Base-by-base conservation (phyloP, 2,329 filamentous ascomycete genomes). In the Sclerotinia trifoliorum region DNA sequence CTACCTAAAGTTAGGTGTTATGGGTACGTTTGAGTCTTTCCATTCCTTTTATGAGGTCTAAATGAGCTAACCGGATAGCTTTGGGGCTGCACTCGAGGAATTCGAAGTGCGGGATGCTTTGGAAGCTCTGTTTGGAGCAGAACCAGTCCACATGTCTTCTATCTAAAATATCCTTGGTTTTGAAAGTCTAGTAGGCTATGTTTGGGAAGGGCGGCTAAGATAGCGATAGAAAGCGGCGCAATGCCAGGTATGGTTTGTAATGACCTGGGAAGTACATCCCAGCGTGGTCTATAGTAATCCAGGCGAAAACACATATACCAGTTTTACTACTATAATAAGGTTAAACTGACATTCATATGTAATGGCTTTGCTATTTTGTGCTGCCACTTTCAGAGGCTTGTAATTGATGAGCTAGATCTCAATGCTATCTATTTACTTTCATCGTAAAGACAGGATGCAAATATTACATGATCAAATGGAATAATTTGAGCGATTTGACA, bases 1-100 rank as follows among this genome's bases (percentile, higher is more conserved):
- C 83, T 86, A 74, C 85, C 85, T 68, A 97, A 97, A 80, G 88
- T 97, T 69, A 86, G 93, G 71, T 98, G 95, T 79, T 97, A 97
- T 79, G 95, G 95, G 91, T 94, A 81, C 76, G 90, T 85, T 15
- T 26, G n/a, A 5, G 51, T n/a, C 11, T 42, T 67, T n/a, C 17
- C 66, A 67, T 44, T 58, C 55, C 57, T 64, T 56, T 2, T 48
- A 19, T 35, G 15, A 26, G n/a, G 19, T 5, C 42, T 19, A 7
- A n/a, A 48, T 26, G 57, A 71, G 67, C 73, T 78, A 54, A 77
- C 46, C 19, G 52, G 35, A 54, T 26, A 86, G 85, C 7, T 91
- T 91, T 73, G 88, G 88, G 42, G 88, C 88, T 44, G 88, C 90
- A 0, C 80, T 91, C 69, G 88, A 91, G 77, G 87, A 90, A 71